Conservation (phyloP, 2,329 filamentous ascomycete genomes). For the Sporothrix schenckii region DNA sequence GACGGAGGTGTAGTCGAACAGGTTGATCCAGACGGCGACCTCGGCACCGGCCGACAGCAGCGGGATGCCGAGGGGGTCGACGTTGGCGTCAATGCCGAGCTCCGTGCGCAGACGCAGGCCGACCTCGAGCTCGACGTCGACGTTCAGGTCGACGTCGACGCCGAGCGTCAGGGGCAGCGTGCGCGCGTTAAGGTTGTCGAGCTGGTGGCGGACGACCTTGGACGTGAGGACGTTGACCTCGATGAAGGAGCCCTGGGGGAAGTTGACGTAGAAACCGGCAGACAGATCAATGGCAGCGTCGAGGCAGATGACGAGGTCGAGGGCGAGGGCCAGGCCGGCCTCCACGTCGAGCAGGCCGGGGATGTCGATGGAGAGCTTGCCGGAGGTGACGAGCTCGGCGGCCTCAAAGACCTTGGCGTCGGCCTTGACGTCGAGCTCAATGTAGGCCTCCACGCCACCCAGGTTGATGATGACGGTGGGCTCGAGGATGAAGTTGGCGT, state of each 20-base stretch:
- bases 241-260: conserved; percentile 39
- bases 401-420: conserved; percentile 37
- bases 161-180: conserved; percentile 38
- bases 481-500: conserved; percentile 34
- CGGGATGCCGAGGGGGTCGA: conserved; percentile 38
- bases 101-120: conserved; percentile 41
- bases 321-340: conserved; percentile 39
- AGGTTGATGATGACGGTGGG: conserved; percentile 37
- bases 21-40: conserved; percentile 41
- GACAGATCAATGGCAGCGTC: conserved; percentile 39
- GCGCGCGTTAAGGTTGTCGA: conserved; percentile 37
- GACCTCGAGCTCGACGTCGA: conserved; percentile 38
- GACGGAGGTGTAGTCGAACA: conserved; percentile 42
- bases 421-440: conserved; percentile 39
- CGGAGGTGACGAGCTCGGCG: conserved; percentile 38
- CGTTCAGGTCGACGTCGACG: conserved; percentile 37
- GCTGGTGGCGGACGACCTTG: conserved; percentile 37
- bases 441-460: conserved; percentile 39
- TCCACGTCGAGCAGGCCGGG: conserved; percentile 38
- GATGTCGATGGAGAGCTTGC: conserved; percentile 36
- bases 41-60: conserved; percentile 39
- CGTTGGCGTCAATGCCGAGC: conserved; percentile 36
- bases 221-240: conserved; percentile 40
- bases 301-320: conserved; percentile 40
- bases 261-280: conserved; percentile 39